phyloP scores from a whole-genome alignment of 331 rosid species.

The Pyracantha coccinea region DNA sequence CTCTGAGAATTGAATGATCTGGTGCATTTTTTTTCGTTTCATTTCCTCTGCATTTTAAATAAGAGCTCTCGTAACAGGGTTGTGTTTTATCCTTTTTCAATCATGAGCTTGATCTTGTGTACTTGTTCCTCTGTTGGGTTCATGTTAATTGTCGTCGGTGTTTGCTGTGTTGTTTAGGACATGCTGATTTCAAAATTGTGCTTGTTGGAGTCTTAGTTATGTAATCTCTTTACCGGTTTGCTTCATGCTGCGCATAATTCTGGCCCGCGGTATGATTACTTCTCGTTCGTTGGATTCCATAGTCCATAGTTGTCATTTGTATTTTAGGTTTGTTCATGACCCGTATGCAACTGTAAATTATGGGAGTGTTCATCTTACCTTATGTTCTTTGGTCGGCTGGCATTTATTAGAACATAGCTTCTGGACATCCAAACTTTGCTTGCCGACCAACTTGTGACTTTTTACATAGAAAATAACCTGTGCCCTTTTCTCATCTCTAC shows the following conservation, averaged over 20 bases:
- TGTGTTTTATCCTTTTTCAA: not conserved
- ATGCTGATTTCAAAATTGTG: not conserved
- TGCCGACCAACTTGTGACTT: not conserved
- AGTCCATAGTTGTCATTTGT: not conserved
- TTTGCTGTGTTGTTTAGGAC: not conserved
- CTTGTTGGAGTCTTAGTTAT: not conserved
- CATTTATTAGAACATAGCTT: not conserved
- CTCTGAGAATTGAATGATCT: not conserved
- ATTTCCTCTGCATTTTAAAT: not conserved
- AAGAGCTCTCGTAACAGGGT: not conserved
- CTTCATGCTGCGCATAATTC: not conserved
- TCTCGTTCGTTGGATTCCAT: not conserved
- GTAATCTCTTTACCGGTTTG: not conserved
- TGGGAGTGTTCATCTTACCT: not conserved
- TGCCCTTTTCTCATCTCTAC: not conserved
- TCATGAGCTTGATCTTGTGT: not conserved
- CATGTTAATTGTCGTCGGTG: not conserved
- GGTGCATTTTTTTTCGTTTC: not conserved
- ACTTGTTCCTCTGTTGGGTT: not conserved
- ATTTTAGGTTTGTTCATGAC: not conserved
- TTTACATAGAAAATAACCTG: not conserved
- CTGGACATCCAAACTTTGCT: not conserved
- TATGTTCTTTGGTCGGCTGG: not conserved
- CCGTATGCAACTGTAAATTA: not conserved
- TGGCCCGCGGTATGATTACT: not conserved